Evolutionary conservation across 495 filamentous ascomycete species (phyloP), one percentile per base, ranked within the genome.

Genomic region (Sporormia fimetaria): DNA sequence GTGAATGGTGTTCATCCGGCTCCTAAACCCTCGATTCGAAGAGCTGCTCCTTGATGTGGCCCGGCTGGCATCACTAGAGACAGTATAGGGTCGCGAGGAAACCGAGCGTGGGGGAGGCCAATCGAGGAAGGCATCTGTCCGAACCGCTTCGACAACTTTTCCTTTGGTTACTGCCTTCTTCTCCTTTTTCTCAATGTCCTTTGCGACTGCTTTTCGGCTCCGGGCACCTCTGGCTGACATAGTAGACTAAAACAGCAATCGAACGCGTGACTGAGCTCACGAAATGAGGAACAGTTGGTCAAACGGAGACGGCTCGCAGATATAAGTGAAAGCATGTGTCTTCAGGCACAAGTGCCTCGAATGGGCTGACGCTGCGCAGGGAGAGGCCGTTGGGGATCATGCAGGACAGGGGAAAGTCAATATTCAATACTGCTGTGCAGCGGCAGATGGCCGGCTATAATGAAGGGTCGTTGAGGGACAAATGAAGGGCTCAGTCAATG

Each of bases 151-250:
- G 21, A 35, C 25, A 20, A 29, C 21, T 17, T 50, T 42, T 32
- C 35, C 11, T 35, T 54, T 54, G 11, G 25, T 25, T 12, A 45
- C 37, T 8, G 29, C 29, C 37, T 55, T 57, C 38, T 52, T 49
- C 31, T 55, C 54, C 36, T 54, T 52, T 32, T 57, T 57, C 18
- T 54, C 47, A 21, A 57, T 57, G 12, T 57, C 35, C 22, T 57
- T 57, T 4, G 24, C 34, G 23, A 55, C 40, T 17, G 40, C 51
- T 48, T 57, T 57, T 4, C 54, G 51, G 32, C 46, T 49, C 18
- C 51, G 34, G 0, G 51, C 51, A 8, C 54, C 54, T 37, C 54
- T 25, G n/a, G 42, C 51, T 5, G 54, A 49, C 54, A 57, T 57
- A 10, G 15, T 46, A 10, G 23, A 37, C 15, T 2, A 2, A 38